Percentiles rank a stretch among this genome's conserved stretches.
Evolutionary conservation across 495 filamentous ascomycete genomes (phyloP).

Genomic region (Talaromyces proteolyticus): DNA sequence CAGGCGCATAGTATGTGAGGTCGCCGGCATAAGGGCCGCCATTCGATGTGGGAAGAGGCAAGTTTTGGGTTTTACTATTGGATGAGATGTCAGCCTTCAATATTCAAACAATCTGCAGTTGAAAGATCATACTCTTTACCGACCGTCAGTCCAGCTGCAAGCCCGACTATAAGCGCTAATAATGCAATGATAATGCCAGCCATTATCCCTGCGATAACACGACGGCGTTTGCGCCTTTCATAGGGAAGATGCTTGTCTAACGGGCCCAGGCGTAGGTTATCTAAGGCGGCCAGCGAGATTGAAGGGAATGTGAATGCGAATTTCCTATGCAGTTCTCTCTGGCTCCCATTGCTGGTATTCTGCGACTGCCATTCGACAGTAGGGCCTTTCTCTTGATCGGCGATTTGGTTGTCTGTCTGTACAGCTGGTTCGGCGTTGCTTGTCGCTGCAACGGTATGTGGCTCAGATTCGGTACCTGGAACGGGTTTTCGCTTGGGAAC

Average conservation of each 20-base stretch:
- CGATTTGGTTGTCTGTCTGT: neutral
- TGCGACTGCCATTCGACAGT: neutral
- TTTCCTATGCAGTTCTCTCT: neutral
- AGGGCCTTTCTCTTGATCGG: neutral
- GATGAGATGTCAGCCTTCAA: constrained; percentile 6
- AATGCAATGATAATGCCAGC: constrained; percentile 25
- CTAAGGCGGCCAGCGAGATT: neutral
- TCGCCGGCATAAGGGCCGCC: constrained; percentile 53
- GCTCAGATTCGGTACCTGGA: constrained; percentile 2
- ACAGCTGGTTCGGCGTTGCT: too few relatives aligned
- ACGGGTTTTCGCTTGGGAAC: constrained; percentile 21
- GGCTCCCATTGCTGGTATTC: neutral
- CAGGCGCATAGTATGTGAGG: constrained; percentile 65
- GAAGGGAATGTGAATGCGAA: neutral
- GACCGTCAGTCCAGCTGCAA: constrained; percentile 45
- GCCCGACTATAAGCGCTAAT: constrained; percentile 48
- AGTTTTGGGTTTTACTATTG: constrained; percentile 21
- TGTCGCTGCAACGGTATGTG: neutral
- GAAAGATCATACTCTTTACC: constrained; percentile 11
- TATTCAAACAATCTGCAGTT: neutral
- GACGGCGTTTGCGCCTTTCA: constrained; percentile 15
- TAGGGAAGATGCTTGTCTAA: constrained; percentile 3
- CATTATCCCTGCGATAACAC: constrained; percentile 20
- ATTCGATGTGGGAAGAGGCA: constrained; percentile 51
- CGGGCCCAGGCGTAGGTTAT: constrained; percentile 3